These are phyloP conservation scores for Conoideocrella luteorostrata DNA, from an alignment of 2,329 filamentous ascomycete genomes.

Conservation along the genomic window DNA sequence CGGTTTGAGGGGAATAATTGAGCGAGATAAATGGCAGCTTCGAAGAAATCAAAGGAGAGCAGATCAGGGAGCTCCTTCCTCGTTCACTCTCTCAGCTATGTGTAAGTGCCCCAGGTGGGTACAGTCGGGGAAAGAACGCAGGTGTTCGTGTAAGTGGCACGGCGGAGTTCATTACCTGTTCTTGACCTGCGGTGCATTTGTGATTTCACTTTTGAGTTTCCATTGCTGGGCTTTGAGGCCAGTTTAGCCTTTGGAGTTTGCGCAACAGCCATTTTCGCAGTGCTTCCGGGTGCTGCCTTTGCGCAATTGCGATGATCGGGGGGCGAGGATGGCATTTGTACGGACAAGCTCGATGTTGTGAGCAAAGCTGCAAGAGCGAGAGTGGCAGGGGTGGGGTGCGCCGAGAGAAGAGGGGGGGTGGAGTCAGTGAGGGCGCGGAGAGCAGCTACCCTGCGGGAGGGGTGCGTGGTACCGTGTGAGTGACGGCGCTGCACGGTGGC, in stretches of 20 bases:
- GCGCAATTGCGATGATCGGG: conserved; percentile 49
- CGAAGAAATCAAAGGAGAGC: neutral
- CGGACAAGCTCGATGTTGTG: neutral
- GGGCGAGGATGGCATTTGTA: conserved; percentile 61
- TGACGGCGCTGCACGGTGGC: too few species aligned
- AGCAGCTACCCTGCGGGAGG: conserved; percentile 1
- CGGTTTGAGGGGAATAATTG: too few species aligned
- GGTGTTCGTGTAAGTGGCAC: conserved; percentile 9
- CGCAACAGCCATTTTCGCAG: conserved; percentile 56
- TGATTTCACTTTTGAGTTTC: conserved; percentile 59
- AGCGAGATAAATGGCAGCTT: too few species aligned
- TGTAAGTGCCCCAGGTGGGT: conserved; percentile 25
- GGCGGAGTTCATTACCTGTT: conserved; percentile 56
- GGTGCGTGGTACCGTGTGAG: neutral
- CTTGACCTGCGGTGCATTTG: conserved; percentile 93
- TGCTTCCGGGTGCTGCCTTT: conserved; percentile 37
- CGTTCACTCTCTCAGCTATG: conserved; percentile 1
- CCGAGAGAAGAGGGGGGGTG: conserved; percentile 8
- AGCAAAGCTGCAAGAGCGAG: conserved; percentile 3
- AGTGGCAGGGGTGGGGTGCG: conserved; percentile 18
- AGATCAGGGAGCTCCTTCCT: neutral
- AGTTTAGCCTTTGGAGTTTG: conserved; percentile 53
- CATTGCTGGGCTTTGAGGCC: conserved; percentile 46
- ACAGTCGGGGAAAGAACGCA: too few species aligned
- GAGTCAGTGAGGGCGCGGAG: conserved; percentile 1